Conservation (phyloP, 176 grass and related monocot species). For the Microstegium vimineum region DNA sequence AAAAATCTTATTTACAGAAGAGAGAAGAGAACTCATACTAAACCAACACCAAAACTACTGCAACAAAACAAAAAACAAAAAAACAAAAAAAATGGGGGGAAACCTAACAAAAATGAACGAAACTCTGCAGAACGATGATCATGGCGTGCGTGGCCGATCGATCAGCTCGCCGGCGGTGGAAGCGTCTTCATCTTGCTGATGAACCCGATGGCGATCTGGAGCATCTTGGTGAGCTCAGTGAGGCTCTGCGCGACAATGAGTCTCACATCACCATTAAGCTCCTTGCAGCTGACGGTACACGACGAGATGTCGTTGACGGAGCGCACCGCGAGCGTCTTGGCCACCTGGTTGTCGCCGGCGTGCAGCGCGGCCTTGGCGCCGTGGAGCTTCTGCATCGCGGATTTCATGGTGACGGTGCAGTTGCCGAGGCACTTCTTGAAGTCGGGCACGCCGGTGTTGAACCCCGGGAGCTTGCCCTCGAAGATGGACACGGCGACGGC, state of each 20-base stretch:
- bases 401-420: slow-evolving; percentile 40
- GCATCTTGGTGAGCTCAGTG: slow-evolving; percentile 44
- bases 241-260: slow-evolving; percentile 39
- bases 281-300: slow-evolving; percentile 26
- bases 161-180: no score
- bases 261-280: slow-evolving; percentile 30
- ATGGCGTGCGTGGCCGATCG: no score
- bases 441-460: slow-evolving; percentile 27
- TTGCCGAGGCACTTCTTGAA: slow-evolving; percentile 32
- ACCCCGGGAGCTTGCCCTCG: slow-evolving; percentile 43
- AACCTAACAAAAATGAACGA: no score
- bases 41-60: no score
- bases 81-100: no score
- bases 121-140: no score
- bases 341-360: slow-evolving; percentile 1
- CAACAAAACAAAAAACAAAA: no score
- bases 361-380: slow-evolving; percentile 33
- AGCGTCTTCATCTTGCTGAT: slow-evolving; percentile 5
- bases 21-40: no score
- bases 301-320: slow-evolving; percentile 31
- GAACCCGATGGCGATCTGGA: slow-evolving; percentile 35
- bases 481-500: slow-evolving; percentile 12
- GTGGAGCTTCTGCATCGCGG: slow-evolving; percentile 54
- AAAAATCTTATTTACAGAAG: no score
- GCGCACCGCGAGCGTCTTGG: slow-evolving; percentile 22